Conservation (phyloP, 2,329 filamentous ascomycete genomes). For the Neopestalotiopsis sp. region DNA sequence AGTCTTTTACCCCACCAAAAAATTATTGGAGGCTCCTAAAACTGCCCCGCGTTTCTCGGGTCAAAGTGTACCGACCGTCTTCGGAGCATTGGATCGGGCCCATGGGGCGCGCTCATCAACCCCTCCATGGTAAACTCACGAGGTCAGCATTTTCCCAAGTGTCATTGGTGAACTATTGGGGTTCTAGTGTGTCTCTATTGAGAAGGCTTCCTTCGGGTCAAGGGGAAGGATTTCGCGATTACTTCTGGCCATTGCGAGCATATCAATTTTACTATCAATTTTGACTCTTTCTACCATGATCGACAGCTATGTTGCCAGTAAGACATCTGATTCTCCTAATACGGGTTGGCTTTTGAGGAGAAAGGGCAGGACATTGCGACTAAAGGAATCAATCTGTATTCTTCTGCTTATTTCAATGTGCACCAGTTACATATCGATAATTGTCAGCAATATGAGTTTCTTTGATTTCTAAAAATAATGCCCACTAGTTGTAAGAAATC, state of each 20-base stretch:
- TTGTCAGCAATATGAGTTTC: neutral
- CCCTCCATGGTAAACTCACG: too few relatives aligned
- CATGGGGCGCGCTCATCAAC: neutral
- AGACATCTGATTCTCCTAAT: too few relatives aligned
- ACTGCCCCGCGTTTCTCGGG: constrained; percentile 16
- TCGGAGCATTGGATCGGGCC: neutral
- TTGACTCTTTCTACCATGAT: too few relatives aligned
- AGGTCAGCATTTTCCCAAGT: too few relatives aligned
- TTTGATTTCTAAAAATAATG: neutral
- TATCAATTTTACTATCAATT: too few relatives aligned
- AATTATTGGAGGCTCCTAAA: constrained; percentile 8
- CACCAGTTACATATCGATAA: neutral
- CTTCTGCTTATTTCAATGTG: neutral
- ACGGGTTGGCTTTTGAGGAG: too few relatives aligned
- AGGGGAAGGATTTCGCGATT: neutral
- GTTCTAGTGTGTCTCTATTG: neutral
- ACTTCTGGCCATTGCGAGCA: neutral
- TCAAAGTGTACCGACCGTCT: constrained; percentile 8
- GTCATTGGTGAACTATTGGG: neutral
- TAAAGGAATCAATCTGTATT: neutral
- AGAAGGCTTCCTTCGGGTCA: neutral
- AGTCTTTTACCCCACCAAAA: neutral
- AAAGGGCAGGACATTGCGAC: neutral
- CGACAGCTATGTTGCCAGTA: too few relatives aligned
- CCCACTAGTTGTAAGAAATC: neutral